phyloP scores from a whole-genome alignment of 129 eudicot genomes.

The Cynara cardunculus region DNA sequence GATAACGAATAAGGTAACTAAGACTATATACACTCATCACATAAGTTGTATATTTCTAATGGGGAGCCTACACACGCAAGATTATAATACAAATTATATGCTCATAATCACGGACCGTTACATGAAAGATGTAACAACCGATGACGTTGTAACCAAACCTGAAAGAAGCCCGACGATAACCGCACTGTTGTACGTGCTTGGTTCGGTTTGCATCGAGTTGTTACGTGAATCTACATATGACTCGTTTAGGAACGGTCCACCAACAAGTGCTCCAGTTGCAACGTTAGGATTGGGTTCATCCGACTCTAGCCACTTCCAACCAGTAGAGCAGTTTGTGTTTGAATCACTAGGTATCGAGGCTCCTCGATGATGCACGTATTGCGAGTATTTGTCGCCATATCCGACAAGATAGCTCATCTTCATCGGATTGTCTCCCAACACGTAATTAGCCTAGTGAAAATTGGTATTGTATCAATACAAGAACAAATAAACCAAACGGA shows the following conservation, averaged over 20 bases:
- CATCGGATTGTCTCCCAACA: constrained; percentile 90
- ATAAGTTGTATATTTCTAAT: constrained; percentile 25
- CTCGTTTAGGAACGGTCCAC: constrained; percentile 91
- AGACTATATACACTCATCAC: constrained; percentile 33
- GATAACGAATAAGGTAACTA: too few species aligned
- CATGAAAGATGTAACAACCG: constrained; percentile 74
- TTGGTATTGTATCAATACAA: neutral
- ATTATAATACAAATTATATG: constrained; percentile 13
- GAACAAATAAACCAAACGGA: neutral
- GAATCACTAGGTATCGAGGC: constrained; percentile 87
- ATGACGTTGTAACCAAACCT: constrained; percentile 88
- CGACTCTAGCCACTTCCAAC: constrained; percentile 75
- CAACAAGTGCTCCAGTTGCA: constrained; percentile 88
- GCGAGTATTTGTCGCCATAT: constrained; percentile 78
- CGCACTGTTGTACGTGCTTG: constrained; percentile 89
- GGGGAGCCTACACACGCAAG: neutral
- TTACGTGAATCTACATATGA: constrained; percentile 73
- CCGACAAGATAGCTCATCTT: constrained; percentile 96
- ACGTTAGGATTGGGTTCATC: constrained; percentile 74
- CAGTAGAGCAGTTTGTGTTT: constrained; percentile 57
- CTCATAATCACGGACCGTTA: neutral
- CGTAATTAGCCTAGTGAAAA: constrained; percentile 66
- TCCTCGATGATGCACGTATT: constrained; percentile 93
- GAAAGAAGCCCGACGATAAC: constrained; percentile 80
- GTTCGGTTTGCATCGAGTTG: constrained; percentile 92